Conservation (phyloP, 1,139 yeast species). For the Wickerhamomyces sp. region DNA sequence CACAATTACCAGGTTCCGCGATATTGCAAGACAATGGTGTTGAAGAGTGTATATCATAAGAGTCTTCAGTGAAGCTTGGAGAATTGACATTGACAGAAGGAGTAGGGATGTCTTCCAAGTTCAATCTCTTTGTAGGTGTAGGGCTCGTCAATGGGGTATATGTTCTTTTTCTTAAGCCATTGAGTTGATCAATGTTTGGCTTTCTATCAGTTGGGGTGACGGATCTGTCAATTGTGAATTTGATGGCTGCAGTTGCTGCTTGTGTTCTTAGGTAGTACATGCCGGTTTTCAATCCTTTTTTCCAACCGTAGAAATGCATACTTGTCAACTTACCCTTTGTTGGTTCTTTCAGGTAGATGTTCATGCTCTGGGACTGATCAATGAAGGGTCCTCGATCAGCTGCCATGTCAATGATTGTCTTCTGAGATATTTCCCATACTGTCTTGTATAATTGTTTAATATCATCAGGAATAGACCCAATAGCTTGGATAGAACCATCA, state of each 20-base stretch:
- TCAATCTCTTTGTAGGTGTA: neutral
- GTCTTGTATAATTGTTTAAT: slow-evolving; percentile 81
- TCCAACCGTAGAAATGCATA: slow-evolving; percentile 98
- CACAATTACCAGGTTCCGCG: slow-evolving; percentile 17
- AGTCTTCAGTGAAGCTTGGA: neutral
- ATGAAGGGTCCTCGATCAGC: slow-evolving; percentile 91
- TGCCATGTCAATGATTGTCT: slow-evolving; percentile 84
- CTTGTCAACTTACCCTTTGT: slow-evolving; percentile 91
- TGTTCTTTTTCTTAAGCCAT: slow-evolving; percentile 1
- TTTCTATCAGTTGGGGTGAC: slow-evolving; percentile 4
- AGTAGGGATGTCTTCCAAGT: neutral
- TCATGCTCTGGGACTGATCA: slow-evolving; percentile 92
- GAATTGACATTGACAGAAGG: neutral
- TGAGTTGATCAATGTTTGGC: neutral
- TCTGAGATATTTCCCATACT: slow-evolving; percentile 95
- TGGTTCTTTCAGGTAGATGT: slow-evolving; percentile 78
- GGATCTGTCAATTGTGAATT: slow-evolving; percentile 42
- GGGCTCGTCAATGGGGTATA: slow-evolving; percentile 3
- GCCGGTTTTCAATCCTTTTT: slow-evolving; percentile 94
- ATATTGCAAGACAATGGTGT: slow-evolving; percentile 14
- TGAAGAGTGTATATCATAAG: slow-evolving; percentile 11
- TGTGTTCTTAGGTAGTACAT: slow-evolving; percentile 97
- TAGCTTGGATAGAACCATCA: slow-evolving; percentile 81
- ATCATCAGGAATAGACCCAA: slow-evolving; percentile 70
- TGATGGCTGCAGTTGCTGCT: slow-evolving; percentile 93